Conservation (phyloP, 495 filamentous ascomycete genomes). For the Melanomma pulvis-pyrius region DNA sequence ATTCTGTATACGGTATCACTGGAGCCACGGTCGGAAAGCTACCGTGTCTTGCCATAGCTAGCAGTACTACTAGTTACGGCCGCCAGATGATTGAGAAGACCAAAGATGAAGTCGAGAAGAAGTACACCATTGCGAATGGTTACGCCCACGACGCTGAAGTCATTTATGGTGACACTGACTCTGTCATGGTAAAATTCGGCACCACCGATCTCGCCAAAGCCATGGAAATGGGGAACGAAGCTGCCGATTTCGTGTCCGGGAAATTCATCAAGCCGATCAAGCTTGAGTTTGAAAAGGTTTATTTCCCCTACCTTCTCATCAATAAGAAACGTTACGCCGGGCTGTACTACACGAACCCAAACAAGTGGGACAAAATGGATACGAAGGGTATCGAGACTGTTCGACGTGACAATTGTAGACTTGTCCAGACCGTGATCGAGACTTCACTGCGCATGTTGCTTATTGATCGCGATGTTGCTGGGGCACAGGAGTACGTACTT, state of each 20-base stretch:
- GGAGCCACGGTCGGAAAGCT: conserved; percentile 95
- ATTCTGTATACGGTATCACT: conserved; percentile 97
- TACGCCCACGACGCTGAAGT: conserved; percentile 93
- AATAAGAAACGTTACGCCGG: conserved; percentile 99
- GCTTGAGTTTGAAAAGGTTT: conserved; percentile 99
- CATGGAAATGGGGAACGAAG: conserved; percentile 94
- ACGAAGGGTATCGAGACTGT: conserved; percentile 99
- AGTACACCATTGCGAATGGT: conserved; percentile 89
- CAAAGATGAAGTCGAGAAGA: conserved; percentile 85
- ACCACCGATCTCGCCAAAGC: conserved; percentile 77
- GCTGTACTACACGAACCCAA: conserved; percentile 90
- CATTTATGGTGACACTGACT: conserved; percentile 99
- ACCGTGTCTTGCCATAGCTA: conserved; percentile 92
- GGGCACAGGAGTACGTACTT: conserved; percentile 82
- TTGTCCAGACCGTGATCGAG: conserved; percentile 97
- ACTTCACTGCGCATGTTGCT: conserved; percentile 93
- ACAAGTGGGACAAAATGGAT: conserved; percentile 99
- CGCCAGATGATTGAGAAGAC: conserved; percentile 99
- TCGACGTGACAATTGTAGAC: conserved; percentile 88
- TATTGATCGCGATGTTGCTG: conserved; percentile 85
- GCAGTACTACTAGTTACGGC: conserved; percentile 92
- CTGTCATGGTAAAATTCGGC: conserved; percentile 99
- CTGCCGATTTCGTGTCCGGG: conserved; percentile 78
- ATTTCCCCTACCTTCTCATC: conserved; percentile 97
- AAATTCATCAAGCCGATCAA: conserved; percentile 98